Evolutionary conservation across 2,329 filamentous ascomycete species (phyloP).

Genomic region (Colletotrichum agaves): DNA sequence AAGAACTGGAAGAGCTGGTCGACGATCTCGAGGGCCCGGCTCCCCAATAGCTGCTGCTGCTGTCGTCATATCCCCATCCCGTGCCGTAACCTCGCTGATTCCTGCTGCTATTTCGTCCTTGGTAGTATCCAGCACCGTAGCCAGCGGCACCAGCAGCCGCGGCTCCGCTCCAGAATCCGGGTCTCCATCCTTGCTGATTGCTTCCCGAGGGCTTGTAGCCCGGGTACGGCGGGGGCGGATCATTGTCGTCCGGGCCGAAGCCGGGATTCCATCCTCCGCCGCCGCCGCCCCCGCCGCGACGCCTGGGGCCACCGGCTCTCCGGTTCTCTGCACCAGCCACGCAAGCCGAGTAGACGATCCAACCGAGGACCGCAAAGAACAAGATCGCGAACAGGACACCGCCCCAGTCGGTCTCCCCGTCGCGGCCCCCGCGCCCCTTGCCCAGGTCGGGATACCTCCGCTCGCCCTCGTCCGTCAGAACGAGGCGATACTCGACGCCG

Average conservation of each 20-base stretch:
- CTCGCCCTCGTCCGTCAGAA: slow-evolving; percentile 82
- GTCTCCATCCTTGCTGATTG: slow-evolving; percentile 67
- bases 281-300: slow-evolving; percentile 54
- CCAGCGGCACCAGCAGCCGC: slow-evolving; percentile 75
- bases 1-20: slow-evolving; percentile 55
- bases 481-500: slow-evolving; percentile 87
- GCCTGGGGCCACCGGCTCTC: slow-evolving; percentile 46
- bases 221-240: slow-evolving; percentile 66
- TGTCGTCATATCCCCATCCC: slow-evolving; percentile 46
- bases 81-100: slow-evolving; percentile 42
- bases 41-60: slow-evolving; percentile 38
- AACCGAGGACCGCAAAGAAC: slow-evolving; percentile 68
- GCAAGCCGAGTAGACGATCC: slow-evolving; percentile 71
- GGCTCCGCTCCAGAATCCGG: slow-evolving; percentile 80
- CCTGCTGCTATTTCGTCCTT: slow-evolving; percentile 42
- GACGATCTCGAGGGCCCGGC: slow-evolving; percentile 50
- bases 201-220: slow-evolving; percentile 51
- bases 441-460: slow-evolving; percentile 70
- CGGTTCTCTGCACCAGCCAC: slow-evolving; percentile 38
- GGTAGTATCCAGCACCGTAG: slow-evolving; percentile 66
- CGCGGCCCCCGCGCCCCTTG: slow-evolving; percentile 49
- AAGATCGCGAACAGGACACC: slow-evolving; percentile 65
- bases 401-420: slow-evolving; percentile 47
- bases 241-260: slow-evolving; percentile 51
- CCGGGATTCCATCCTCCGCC: slow-evolving; percentile 52